phyloP scores from a whole-genome alignment of 441 rosid species.

The Cnidoscolus chayamansa region DNA sequence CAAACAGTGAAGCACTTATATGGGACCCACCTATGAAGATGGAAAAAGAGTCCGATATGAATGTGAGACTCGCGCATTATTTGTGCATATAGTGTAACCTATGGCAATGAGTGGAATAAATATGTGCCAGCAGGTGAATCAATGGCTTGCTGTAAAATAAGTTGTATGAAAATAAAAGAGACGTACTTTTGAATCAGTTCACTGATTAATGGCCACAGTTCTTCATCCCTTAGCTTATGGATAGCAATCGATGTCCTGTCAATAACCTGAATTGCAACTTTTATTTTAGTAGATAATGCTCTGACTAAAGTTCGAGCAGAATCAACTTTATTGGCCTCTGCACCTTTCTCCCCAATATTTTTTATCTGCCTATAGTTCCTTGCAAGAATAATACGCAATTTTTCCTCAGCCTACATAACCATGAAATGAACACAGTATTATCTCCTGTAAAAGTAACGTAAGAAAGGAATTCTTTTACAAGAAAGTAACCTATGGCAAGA shows the following conservation, averaged over 20 bases:
- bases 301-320: slow-evolving; percentile 39
- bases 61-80: too few species aligned
- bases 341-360: slow-evolving; percentile 57
- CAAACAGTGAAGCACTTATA: too few species aligned
- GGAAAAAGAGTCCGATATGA: too few species aligned
- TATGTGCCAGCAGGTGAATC: neutral
- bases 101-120: neutral
- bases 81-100: too few species aligned
- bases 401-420: slow-evolving; percentile 69
- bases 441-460: neutral
- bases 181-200: slow-evolving; percentile 75
- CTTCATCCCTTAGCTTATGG: slow-evolving; percentile 83
- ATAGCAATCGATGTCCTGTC: slow-evolving; percentile 67
- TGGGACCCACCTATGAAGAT: too few species aligned
- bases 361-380: slow-evolving; percentile 61
- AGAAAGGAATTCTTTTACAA: neutral
- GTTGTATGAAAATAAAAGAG: neutral
- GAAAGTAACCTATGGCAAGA: neutral
- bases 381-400: slow-evolving; percentile 59
- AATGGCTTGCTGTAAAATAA: neutral
- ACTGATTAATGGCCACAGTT: slow-evolving; percentile 71
- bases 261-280: slow-evolving; percentile 78
- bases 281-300: slow-evolving; percentile 61
- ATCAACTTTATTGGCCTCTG: slow-evolving; percentile 53
- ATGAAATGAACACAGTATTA: neutral